Percentiles rank a stretch among this genome's conserved stretches.
Conservation (phyloP, 1,139 yeast species). For the Saccharomyces hybrid region DNA sequence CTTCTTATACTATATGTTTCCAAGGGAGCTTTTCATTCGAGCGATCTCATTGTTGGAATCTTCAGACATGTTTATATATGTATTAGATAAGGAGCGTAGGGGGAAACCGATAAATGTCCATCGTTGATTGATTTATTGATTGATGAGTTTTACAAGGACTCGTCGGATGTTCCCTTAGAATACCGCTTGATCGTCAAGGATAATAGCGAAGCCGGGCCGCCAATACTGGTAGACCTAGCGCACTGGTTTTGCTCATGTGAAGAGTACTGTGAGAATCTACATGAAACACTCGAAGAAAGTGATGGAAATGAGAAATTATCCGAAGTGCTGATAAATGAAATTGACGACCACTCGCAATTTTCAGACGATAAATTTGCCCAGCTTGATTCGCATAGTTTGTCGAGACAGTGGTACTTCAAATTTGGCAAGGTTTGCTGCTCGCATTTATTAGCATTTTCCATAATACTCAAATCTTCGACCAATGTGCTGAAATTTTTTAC, state of each 20-base stretch:
- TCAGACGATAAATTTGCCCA: conserved; percentile 25
- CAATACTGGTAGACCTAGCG: conserved; percentile 25
- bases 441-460: conserved; percentile 29
- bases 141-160: conserved; percentile 5
- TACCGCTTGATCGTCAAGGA: conserved; percentile 22
- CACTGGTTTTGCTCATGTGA: conserved; percentile 31
- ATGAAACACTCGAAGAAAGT: background rate
- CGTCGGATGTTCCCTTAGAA: background rate
- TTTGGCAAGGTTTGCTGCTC: conserved; percentile 26
- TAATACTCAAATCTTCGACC: conserved; percentile 22
- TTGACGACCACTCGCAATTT: conserved; percentile 18
- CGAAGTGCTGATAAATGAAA: conserved; percentile 11
- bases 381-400: conserved; percentile 23
- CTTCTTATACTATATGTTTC: conserved; percentile 29
- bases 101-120: background rate
- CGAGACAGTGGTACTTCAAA: conserved; percentile 20
- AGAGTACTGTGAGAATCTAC: conserved; percentile 19
- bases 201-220: conserved; percentile 11
- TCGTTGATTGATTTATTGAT: background rate
- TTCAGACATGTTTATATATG: conserved; percentile 27
- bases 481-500: conserved; percentile 21
- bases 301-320: conserved; percentile 4
- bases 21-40: conserved; percentile 27
- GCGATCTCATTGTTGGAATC: conserved; percentile 30
- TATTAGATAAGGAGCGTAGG: conserved; percentile 7